Evolutionary conservation across 306 rosid species (phyloP).

Genomic region (Pachyrhizus erosus): DNA sequence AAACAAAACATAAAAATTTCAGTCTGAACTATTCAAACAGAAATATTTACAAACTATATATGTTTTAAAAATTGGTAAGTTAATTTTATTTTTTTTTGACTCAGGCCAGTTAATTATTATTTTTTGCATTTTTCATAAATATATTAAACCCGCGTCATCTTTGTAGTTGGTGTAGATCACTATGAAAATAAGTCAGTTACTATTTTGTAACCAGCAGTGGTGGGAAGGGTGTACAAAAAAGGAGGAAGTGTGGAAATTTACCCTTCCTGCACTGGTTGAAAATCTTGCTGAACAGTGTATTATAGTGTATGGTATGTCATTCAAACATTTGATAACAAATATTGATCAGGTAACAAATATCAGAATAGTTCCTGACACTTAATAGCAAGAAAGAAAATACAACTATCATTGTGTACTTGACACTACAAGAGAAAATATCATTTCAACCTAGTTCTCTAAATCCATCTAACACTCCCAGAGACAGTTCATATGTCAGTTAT

Average conservation of each 20-base stretch:
- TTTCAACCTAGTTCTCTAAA: conserved; percentile 33
- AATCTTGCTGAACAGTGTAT: background rate
- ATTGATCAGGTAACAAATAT: conserved; percentile 7
- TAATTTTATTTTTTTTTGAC: conserved; percentile 8
- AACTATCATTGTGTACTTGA: background rate
- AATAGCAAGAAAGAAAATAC: conserved; percentile 19
- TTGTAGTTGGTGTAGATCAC: conserved; percentile 1
- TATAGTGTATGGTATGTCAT: background rate
- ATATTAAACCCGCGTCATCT: conserved; percentile 19
- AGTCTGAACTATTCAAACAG: conserved; percentile 25
- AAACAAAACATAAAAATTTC: conserved; percentile 14
- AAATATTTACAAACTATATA: conserved; percentile 19
- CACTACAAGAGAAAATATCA: conserved; percentile 30
- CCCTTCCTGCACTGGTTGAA: background rate
- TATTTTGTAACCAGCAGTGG: conserved; percentile 1
- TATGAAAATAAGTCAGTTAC: conserved; percentile 24
- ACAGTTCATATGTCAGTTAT: conserved; percentile 4
- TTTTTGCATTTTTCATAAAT: conserved; percentile 12
- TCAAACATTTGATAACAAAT: conserved; percentile 15
- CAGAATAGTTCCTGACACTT: background rate
- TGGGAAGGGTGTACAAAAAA: conserved; percentile 26
- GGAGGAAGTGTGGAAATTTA: conserved; percentile 16
- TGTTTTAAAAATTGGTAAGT: conserved; percentile 2
- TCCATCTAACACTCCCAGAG: conserved; percentile 15
- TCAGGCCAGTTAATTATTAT: background rate